Evolutionary conservation across 1,284 basidiomycete species (phyloP).

Genomic region (Fomes fomentarius): DNA sequence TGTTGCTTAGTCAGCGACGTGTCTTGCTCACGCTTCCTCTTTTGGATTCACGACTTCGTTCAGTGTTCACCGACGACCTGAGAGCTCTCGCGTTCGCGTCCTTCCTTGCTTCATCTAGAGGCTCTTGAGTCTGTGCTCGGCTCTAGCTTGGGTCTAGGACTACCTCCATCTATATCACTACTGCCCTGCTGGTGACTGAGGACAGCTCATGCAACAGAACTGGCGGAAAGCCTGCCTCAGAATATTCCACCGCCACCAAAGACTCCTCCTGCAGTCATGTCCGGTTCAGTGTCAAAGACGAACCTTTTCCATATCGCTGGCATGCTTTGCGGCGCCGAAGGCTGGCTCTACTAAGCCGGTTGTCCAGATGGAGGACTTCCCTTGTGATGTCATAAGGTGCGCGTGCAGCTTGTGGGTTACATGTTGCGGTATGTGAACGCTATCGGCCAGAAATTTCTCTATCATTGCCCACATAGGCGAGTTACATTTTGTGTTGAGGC

Average conservation of each 20-base stretch:
- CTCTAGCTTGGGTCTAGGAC: background rate
- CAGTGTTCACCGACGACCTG: conserved; percentile 5
- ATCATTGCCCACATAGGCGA: conserved; percentile 93
- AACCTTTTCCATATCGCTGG: conserved; percentile 38
- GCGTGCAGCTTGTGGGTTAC: conserved; percentile 11
- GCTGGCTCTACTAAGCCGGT: conserved; percentile 21
- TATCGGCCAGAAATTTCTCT: conserved; percentile 83
- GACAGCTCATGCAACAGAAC: conserved; percentile 37
- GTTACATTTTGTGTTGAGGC: background rate
- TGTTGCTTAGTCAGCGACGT: conserved; percentile 25
- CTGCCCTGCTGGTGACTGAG: background rate
- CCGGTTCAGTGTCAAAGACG: conserved; percentile 9
- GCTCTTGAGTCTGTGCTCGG: too few relatives aligned
- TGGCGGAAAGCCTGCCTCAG: conserved; percentile 45
- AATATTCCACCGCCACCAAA: conserved; percentile 32
- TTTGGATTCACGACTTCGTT: background rate
- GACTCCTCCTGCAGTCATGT: conserved; percentile 8
- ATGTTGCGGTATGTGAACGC: conserved; percentile 1
- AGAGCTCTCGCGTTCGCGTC: background rate
- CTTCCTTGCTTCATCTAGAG: background rate
- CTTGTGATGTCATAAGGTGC: conserved; percentile 78
- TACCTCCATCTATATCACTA: background rate
- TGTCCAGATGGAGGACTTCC: conserved; percentile 70
- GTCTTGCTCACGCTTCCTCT: background rate
- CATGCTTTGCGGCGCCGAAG: conserved; percentile 28